phyloP scores from a whole-genome alignment of 192 early-diverging fungal genomes.

The Podochytrium sp. region DNA sequence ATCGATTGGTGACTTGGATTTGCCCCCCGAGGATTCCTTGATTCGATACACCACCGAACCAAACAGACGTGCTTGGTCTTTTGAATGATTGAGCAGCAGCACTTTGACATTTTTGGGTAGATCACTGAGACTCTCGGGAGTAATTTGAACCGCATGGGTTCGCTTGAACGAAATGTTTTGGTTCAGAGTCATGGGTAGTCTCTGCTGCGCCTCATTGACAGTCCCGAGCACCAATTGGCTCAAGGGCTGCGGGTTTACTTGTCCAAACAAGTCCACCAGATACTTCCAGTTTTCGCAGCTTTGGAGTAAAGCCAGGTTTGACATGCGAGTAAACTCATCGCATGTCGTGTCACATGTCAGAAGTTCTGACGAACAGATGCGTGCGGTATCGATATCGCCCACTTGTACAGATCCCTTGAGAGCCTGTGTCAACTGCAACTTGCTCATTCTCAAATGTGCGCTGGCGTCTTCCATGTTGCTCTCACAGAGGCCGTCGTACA shows the following conservation, averaged over 20 bases:
- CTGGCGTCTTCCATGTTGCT: neutral
- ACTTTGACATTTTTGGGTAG: constrained; percentile 29
- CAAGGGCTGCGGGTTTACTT: neutral
- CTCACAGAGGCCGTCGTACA: neutral
- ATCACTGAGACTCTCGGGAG: constrained; percentile 1
- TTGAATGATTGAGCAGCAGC: constrained; percentile 12
- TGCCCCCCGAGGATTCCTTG: neutral
- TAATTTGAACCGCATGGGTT: neutral
- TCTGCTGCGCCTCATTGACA: neutral
- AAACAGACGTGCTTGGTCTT: constrained; percentile 3
- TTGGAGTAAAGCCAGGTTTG: neutral
- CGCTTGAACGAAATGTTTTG: constrained; percentile 6
- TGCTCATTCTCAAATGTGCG: neutral
- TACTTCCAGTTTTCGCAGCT: constrained; percentile 17
- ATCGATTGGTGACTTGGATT: constrained; percentile 18
- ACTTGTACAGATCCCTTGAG: neutral
- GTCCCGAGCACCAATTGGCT: neutral
- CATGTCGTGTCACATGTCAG: neutral
- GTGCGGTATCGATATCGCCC: neutral
- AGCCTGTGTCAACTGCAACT: neutral
- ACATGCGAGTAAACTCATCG: constrained; percentile 2
- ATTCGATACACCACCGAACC: neutral
- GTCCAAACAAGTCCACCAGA: neutral
- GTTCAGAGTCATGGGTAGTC: neutral
- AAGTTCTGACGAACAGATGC: constrained; percentile 8